phyloP scores from a whole-genome alignment of 768 basidiomycete species.

The Artomyces pyxidatus region DNA sequence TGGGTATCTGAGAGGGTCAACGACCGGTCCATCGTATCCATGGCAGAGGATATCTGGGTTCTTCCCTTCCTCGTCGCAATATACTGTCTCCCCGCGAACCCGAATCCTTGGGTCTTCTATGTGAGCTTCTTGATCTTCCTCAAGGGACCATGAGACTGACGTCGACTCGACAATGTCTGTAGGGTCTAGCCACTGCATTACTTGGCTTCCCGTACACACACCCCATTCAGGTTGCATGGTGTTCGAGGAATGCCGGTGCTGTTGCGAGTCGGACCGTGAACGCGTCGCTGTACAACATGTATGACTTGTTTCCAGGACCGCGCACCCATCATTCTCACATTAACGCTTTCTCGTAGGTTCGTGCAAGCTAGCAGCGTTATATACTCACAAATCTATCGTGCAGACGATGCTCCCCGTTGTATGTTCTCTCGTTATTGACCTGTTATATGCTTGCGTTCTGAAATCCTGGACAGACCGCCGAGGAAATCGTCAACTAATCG shows the following conservation, averaged over 20 bases:
- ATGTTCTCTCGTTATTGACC: conserved; percentile 12
- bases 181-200: conserved; percentile 37
- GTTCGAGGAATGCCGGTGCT: conserved; percentile 50
- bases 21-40: conserved; percentile 46
- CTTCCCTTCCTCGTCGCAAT: conserved; percentile 54
- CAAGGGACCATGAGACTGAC: too few species aligned
- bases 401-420: conserved; percentile 52
- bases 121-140: conserved; percentile 29
- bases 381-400: conserved; percentile 48
- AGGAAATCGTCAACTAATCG: conserved; percentile 51
- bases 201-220: conserved; percentile 43
- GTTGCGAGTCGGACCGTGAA: conserved; percentile 55
- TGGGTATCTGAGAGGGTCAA: conserved; percentile 44
- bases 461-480: conserved; percentile 34
- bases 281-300: conserved; percentile 54
- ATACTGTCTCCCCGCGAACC: conserved; percentile 37
- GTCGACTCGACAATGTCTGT: too few species aligned
- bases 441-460: background rate
- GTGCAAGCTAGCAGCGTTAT: conserved; percentile 38
- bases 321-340: background rate
- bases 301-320: too few species aligned
- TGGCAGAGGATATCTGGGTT: conserved; percentile 49
- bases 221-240: conserved; percentile 51
- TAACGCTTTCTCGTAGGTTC: conserved; percentile 27
- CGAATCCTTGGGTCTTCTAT: conserved; percentile 47